These are phyloP conservation scores for Coemansia sp. DNA, from an alignment of 192 early-diverging fungal genomes.

Conservation along the genomic window DNA sequence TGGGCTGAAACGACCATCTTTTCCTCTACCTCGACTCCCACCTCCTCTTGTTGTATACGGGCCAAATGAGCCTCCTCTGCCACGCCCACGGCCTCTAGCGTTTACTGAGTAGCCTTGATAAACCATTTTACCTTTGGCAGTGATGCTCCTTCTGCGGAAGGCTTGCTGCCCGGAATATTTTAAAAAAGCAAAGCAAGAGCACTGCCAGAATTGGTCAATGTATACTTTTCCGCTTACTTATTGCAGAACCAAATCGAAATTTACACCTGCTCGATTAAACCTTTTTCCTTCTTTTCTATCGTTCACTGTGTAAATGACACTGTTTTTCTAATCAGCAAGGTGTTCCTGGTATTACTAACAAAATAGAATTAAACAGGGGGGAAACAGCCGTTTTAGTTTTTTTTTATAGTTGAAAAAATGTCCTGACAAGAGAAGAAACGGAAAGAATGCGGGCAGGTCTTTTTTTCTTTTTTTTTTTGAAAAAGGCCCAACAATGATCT, in stretches of 20 bases:
- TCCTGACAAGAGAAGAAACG: not conserved
- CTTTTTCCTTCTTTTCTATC: not conserved
- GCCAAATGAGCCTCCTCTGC: not conserved
- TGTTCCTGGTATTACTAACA: not conserved
- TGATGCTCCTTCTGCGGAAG: not conserved
- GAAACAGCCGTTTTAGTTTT: not conserved
- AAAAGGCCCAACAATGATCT: too few species aligned
- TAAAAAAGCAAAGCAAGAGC: not conserved
- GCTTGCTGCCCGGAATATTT: not conserved
- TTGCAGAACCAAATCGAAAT: not conserved
- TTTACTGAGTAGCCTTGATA: not conserved
- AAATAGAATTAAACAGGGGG: not conserved
- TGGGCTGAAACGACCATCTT: slow-evolving; percentile 9
- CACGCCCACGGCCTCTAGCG: slow-evolving; percentile 1
- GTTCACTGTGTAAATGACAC: not conserved
- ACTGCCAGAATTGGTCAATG: not conserved
- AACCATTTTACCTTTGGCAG: not conserved
- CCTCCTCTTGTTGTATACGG: not conserved
- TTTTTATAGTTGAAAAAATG: not conserved
- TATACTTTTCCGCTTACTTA: not conserved
- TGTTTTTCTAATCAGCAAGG: not conserved
- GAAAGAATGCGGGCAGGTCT: not conserved
- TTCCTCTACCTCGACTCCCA: slow-evolving; percentile 8
- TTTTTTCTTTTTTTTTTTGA: too few species aligned
- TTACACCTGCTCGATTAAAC: not conserved